Evolutionary conservation across 2,329 filamentous ascomycete genomes (phyloP), one percentile per base, ranked within the genome.

Genomic region (Penicillium glabrum): DNA sequence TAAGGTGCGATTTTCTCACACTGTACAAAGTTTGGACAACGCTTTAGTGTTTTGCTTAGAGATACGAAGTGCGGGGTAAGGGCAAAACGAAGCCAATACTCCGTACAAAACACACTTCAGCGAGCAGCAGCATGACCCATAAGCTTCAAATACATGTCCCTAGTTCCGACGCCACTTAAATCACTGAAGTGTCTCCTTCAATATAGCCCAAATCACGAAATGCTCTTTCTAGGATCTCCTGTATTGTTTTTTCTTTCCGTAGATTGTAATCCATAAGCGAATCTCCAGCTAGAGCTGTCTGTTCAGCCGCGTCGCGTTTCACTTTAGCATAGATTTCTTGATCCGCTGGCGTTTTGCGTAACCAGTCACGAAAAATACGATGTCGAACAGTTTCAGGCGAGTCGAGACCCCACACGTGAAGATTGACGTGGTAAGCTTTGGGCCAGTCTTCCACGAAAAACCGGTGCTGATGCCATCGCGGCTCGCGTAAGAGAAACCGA

Each of bases 381-480:
- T 82, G 80, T 0, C 79, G 67, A 41, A 69, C 70, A 3, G 71
- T 67, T 62, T 82, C 80, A 0, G 77, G 69, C 24, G 68, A 76
- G 1, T 73, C 72, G 1, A 74, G 74, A 0, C 78, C 76, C 62
- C 74, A 83, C 35, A 83, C 78, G 59, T 83, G 81, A 51, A 83
- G 45, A 60, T 83, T 83, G 24, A 52, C 54, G 26, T 48, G 48
- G 10, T 52, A 56, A 3, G 70, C 71, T n/a, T 69, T 63, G 1
- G 75, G 66, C 53, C 75, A 70, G 33, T 72, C 65, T 53, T 69
- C 57, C 54, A 70, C 59, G 65, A 81, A 80, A 63, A 80, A 77
- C 31, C 81, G 79, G 61, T 83, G 82, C 39, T 76, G 67, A 57
- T 82, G 71, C 80, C 80, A 83, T 1, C 41, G 51, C 0, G 76